Evolutionary conservation across 345 rosid genomes (phyloP).

Genomic region (Geranium brycei): DNA sequence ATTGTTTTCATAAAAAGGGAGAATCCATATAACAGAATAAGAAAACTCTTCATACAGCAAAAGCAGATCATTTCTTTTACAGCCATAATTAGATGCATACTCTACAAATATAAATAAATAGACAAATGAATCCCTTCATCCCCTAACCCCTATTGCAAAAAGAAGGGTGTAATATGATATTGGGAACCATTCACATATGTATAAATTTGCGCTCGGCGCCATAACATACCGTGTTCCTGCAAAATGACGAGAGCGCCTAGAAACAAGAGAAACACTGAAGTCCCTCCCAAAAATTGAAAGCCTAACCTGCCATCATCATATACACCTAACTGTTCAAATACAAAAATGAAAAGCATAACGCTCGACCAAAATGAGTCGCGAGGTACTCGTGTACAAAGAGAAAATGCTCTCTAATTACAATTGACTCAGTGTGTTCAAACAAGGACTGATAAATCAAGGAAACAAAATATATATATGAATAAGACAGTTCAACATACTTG

Average conservation of each 20-base stretch:
- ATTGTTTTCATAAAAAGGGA: too few species aligned
- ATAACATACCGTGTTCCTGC: slow-evolving; percentile 84
- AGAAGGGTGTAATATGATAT: too few species aligned
- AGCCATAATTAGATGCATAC: too few species aligned
- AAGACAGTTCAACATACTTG: slow-evolving; percentile 39
- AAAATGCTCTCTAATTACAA: not conserved
- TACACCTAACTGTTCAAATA: not conserved
- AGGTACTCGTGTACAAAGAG: not conserved
- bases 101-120: too few species aligned
- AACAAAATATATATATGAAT: not conserved
- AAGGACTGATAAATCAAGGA: not conserved
- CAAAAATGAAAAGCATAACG: not conserved
- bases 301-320: slow-evolving; percentile 40
- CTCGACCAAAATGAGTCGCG: not conserved
- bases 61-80: too few species aligned
- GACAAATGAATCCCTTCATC: too few species aligned
- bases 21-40: too few species aligned
- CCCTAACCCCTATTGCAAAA: too few species aligned
- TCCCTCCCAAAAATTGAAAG: slow-evolving; percentile 92
- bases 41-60: too few species aligned
- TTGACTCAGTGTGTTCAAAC: not conserved
- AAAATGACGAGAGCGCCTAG: slow-evolving; percentile 96
- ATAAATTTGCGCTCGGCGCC: not conserved
- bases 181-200: too few species aligned
- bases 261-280: slow-evolving; percentile 66